Percentiles rank a stretch among this genome's conserved stretches.
Conservation (phyloP, 768 basidiomycete genomes). For the Termitomyces heimii region DNA sequence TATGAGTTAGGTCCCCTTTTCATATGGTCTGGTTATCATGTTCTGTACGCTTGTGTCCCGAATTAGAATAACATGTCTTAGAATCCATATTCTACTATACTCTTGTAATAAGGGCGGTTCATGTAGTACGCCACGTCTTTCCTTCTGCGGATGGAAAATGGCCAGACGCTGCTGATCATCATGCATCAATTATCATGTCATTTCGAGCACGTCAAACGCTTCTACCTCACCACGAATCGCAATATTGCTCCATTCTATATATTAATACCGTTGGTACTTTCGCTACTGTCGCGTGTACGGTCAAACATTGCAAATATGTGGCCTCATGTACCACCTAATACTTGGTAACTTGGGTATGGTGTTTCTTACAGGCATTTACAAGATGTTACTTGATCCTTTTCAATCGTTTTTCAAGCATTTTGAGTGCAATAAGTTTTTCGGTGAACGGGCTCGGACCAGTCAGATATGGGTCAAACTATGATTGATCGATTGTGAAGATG, state of each 20-base stretch:
- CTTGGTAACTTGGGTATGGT: no score
- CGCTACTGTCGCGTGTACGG: background rate
- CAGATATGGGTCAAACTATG: no score
- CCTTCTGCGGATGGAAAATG: background rate
- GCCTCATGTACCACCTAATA: no score
- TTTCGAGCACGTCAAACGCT: background rate
- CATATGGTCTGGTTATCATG: background rate
- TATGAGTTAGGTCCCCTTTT: constrained; percentile 26
- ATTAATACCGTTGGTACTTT: background rate
- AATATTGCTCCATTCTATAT: background rate
- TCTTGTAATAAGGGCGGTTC: no score
- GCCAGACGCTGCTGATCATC: background rate
- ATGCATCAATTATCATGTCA: background rate
- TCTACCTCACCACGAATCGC: background rate
- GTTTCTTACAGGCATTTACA: no score
- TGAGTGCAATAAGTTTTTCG: no score
- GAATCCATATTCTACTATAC: background rate
- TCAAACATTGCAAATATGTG: no score
- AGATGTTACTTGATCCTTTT: no score
- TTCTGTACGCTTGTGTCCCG: no score
- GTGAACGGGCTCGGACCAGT: no score
- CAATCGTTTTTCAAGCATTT: no score
- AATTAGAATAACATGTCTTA: background rate
- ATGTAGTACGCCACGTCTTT: background rate
- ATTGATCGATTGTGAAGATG: no score